Percentiles rank a stretch among this genome's conserved stretches.
Conservation (phyloP, 108 stramenopile species). For the Schizochytrium sp. region DNA sequence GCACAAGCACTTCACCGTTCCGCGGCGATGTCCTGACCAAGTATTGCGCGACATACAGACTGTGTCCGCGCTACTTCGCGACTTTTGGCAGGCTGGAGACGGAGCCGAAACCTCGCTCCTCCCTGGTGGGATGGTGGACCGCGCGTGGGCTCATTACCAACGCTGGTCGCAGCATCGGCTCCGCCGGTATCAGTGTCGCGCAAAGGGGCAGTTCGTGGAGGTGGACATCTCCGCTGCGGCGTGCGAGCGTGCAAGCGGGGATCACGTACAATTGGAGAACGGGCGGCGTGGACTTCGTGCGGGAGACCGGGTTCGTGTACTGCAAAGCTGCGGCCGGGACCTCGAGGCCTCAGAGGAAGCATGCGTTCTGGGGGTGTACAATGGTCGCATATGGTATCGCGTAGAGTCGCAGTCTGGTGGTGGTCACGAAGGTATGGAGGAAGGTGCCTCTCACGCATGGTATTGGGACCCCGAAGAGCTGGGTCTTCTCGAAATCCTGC, state of each 20-base stretch:
- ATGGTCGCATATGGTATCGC: conserved; percentile 68
- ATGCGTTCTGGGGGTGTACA: conserved; percentile 68
- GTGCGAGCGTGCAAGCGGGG: conserved; percentile 69
- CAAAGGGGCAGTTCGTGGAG: conserved; percentile 43
- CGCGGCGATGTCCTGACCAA: conserved; percentile 57
- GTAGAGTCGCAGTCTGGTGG: conserved; percentile 9
- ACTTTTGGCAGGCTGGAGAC: conserved; percentile 20
- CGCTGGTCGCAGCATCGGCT: neutral
- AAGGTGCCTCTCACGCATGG: conserved; percentile 24
- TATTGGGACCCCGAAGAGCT: conserved; percentile 47
- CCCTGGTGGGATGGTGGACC: neutral
- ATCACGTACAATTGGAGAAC: neutral
- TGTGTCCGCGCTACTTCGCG: conserved; percentile 59
- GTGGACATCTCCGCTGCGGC: conserved; percentile 62
- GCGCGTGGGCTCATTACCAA: neutral
- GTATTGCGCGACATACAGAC: conserved; percentile 53
- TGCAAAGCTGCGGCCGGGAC: conserved; percentile 64
- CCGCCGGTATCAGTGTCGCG: neutral
- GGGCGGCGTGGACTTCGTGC: conserved; percentile 22
- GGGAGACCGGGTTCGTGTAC: conserved; percentile 72
- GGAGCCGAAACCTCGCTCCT: neutral
- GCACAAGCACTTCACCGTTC: conserved; percentile 67
- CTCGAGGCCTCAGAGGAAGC: conserved; percentile 81
- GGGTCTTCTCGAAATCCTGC: conserved; percentile 60
- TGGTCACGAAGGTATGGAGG: conserved; percentile 19